Percentiles rank a stretch among this genome's conserved stretches.
phyloP scores from a whole-genome alignment of 2,329 filamentous ascomycete species.

The Macrophomina tecta region DNA sequence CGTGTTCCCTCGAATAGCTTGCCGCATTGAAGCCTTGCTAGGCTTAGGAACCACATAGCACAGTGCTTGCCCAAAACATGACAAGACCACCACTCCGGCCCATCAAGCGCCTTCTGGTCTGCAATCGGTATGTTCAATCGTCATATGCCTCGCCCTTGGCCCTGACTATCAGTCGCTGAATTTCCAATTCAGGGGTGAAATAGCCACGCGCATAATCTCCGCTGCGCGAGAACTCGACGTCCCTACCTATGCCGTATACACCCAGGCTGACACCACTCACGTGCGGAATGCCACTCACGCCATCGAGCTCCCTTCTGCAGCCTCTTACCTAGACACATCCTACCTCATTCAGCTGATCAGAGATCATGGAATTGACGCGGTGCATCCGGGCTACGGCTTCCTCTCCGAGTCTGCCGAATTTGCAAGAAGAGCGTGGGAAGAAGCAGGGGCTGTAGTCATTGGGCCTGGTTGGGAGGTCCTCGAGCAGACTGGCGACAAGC shows the following conservation, averaged over 20 bases:
- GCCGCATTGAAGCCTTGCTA: neutral
- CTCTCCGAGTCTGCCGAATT: conserved; percentile 62
- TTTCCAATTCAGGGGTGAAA: conserved; percentile 56
- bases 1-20: too few species aligned
- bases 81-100: conserved; percentile 36
- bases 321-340: conserved; percentile 60
- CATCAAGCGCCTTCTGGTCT: conserved; percentile 59
- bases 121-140: conserved; percentile 47
- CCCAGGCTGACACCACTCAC: conserved; percentile 61
- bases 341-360: conserved; percentile 55
- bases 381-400: conserved; percentile 70
- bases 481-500: conserved; percentile 62
- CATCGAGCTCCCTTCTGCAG: conserved; percentile 57
- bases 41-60: neutral
- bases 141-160: conserved; percentile 42
- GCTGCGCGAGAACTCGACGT: conserved; percentile 65
- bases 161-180: neutral
- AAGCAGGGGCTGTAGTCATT: conserved; percentile 56
- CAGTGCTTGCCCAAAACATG: conserved; percentile 1
- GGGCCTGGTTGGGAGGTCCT: conserved; percentile 65
- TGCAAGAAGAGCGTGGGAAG: conserved; percentile 55
- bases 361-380: conserved; percentile 59
- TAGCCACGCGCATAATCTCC: conserved; percentile 65
- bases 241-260: conserved; percentile 63
- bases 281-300: conserved; percentile 58